Base-by-base conservation (phyloP, 179 eudicot species). In the Beta corolliflora region DNA sequence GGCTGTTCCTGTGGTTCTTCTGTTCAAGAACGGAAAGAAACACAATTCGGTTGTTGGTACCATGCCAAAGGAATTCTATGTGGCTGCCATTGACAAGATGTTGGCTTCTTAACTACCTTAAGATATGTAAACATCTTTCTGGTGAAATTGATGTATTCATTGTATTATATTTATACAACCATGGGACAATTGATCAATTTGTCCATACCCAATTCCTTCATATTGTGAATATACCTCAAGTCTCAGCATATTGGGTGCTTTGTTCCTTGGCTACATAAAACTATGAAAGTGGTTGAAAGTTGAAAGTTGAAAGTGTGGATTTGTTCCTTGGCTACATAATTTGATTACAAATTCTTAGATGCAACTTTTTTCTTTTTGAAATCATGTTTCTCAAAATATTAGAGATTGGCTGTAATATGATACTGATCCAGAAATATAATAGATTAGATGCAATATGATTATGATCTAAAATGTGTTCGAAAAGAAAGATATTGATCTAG, bases 31-130 rank as follows among this genome's bases (percentile, higher is more conserved):
- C 83, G 99, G 99, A 48, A 82, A 76, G 86, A 94, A 87, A 84
- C 74, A 82, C 5, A 88, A 82, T 16, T 78, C 89, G 16, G 78
- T 92, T 36, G 82, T 89, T 56, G 97, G 98, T 11, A 94, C 97
- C 75, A 94, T 94, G 99, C 99, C 98, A 13, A 96, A 92, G 87
- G 96, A 94, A 74, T 92, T 91, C 86, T 94, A 92, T 77, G 86
- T 90, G 73, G 85, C 91, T 83, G 96, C 99, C 78, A 87, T 96
- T 64, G 97, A 96, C 58, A 89, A 85, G 87, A 87, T 88, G 77
- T 85, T 94, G 54, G 65, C 87, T 80, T 84, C 89, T 21, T 92
- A 85, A 76, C 58, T 9, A 2, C 60, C n/a, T 19, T 25, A 11
- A 4, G 1, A 15, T 25, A 2, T 18, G 50, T 48, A 19, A 36